phyloP scores from a whole-genome alignment of 2,329 filamentous ascomycete species.

The Akanthomyces uredinophilus region DNA sequence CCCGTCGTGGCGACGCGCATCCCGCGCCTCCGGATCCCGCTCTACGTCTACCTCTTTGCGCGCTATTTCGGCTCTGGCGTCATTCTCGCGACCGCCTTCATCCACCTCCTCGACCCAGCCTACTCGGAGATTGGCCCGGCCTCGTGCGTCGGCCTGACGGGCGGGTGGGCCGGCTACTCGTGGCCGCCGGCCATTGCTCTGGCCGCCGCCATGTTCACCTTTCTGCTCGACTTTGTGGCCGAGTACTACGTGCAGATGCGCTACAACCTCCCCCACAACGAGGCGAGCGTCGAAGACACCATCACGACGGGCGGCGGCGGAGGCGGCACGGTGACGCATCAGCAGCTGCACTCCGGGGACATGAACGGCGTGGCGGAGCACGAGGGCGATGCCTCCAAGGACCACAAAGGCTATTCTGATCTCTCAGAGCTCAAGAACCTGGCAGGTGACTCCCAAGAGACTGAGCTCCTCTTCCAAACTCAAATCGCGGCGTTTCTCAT shows the following conservation, averaged over 20 bases:
- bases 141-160: constrained; percentile 42
- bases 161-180: constrained; percentile 44
- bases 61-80: constrained; percentile 75
- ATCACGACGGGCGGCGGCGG: constrained; percentile 17
- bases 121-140: constrained; percentile 25
- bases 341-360: constrained; percentile 36
- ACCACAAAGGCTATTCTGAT: constrained; percentile 15
- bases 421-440: constrained; percentile 18
- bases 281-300: constrained; percentile 23
- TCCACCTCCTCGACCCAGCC: constrained; percentile 48
- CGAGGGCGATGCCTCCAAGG: constrained; percentile 15
- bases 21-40: constrained; percentile 50
- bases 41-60: constrained; percentile 63
- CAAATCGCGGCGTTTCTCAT: constrained; percentile 42
- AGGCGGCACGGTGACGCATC: constrained; percentile 28
- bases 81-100: constrained; percentile 72
- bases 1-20: constrained; percentile 54
- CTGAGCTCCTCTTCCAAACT: neutral
- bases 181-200: constrained; percentile 50
- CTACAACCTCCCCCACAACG: constrained; percentile 29
- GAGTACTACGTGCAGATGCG: constrained; percentile 46
- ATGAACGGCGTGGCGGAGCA: constrained; percentile 26
- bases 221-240: constrained; percentile 45
- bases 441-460: constrained; percentile 18
- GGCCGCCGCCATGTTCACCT: constrained; percentile 42